Evolutionary conservation across 2,329 filamentous ascomycete genomes (phyloP).

Genomic region (Xylaria sp.): DNA sequence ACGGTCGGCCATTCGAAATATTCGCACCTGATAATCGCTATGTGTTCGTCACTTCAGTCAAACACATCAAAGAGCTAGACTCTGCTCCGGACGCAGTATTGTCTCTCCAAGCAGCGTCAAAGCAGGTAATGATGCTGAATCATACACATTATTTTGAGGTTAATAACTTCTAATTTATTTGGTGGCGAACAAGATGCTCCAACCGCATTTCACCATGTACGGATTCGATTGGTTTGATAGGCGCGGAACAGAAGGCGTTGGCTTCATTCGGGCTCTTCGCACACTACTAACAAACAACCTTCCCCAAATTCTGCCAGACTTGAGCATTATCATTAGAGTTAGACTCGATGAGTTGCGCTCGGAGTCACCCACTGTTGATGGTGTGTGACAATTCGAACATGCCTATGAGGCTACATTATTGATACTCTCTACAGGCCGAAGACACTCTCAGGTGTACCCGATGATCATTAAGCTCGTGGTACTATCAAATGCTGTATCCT

Average conservation of each 20-base stretch:
- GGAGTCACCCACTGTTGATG: not conserved
- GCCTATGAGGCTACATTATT: not conserved
- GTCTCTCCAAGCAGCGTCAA: slow-evolving; percentile 21
- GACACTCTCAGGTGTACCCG: slow-evolving; percentile 24
- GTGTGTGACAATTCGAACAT: not conserved
- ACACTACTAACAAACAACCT: slow-evolving; percentile 44
- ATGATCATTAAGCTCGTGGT: slow-evolving; percentile 26
- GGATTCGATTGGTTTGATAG: slow-evolving; percentile 49
- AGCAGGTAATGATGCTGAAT: slow-evolving; percentile 3
- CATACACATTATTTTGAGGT: no score
- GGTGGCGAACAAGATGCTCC: slow-evolving; percentile 31
- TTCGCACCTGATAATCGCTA: slow-evolving; percentile 5
- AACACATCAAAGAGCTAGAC: slow-evolving; percentile 21
- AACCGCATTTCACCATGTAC: slow-evolving; percentile 44
- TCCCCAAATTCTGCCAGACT: slow-evolving; percentile 23
- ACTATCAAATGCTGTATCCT: slow-evolving; percentile 28
- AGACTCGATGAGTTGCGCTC: not conserved
- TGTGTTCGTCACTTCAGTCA: slow-evolving; percentile 11
- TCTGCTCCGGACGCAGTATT: not conserved
- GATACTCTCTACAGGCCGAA: not conserved
- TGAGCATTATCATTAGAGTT: not conserved
- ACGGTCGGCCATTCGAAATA: slow-evolving; percentile 1
- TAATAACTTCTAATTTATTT: no score
- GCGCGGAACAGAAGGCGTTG: slow-evolving; percentile 46
- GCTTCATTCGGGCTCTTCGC: slow-evolving; percentile 40